Evolutionary conservation across 139 green algal species (phyloP).

Genomic region (Prasinococcaceae sp.): DNA sequence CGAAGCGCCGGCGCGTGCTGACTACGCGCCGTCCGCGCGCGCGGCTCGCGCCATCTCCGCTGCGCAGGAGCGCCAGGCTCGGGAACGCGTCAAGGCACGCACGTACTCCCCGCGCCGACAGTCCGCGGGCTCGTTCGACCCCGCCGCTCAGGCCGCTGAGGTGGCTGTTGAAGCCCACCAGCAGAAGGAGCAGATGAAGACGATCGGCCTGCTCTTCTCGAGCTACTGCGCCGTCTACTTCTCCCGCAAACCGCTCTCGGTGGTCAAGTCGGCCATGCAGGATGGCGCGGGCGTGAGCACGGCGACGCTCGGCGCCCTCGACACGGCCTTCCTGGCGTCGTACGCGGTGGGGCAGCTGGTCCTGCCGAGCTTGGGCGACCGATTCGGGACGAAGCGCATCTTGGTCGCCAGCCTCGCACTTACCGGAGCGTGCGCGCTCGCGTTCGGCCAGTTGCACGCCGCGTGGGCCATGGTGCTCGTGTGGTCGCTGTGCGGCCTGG

Average conservation of each 20-base stretch:
- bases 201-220: not conserved
- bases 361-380: not conserved
- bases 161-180: no score
- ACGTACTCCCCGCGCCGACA: no score
- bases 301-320: not conserved
- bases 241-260: not conserved
- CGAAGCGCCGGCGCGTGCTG: no score
- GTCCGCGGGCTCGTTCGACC: no score
- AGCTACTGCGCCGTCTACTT: not conserved
- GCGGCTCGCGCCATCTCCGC: no score
- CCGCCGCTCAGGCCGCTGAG: no score
- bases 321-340: not conserved
- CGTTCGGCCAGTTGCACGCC: not conserved
- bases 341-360: slow-evolving; percentile 2
- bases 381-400: not conserved
- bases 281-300: not conserved
- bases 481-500: not conserved
- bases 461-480: not conserved
- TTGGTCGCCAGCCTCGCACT: not conserved
- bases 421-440: not conserved
- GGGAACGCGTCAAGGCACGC: no score
- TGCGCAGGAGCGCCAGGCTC: no score
- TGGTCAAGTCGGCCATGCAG: not conserved
- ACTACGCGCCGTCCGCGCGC: no score
- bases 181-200: not conserved